These are phyloP conservation scores for Penicillium sp. DNA, from an alignment of 2,329 filamentous ascomycete genomes.

Conservation along the genomic window DNA sequence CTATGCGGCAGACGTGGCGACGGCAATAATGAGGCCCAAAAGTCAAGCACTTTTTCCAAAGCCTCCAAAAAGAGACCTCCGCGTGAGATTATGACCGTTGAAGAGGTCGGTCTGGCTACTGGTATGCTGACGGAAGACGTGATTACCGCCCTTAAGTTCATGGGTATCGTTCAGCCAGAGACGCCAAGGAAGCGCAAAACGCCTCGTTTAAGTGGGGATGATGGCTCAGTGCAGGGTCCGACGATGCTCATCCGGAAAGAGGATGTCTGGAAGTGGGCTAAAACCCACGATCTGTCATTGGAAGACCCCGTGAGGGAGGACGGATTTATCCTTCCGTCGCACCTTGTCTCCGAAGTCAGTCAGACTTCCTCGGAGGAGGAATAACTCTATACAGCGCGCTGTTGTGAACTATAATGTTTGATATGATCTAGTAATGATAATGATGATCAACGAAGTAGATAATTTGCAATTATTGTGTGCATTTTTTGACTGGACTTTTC, in stretches of 20 bases:
- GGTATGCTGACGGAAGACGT: conserved; percentile 86
- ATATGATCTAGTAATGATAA: conserved; percentile 5
- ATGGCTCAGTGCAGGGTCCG: conserved; percentile 25
- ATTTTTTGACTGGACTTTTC: conserved; percentile 16
- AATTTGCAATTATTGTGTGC: conserved; percentile 10
- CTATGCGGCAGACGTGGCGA: conserved; percentile 33
- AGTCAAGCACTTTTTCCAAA: conserved; percentile 26
- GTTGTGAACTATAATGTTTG: conserved; percentile 10
- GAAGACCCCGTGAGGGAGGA: conserved; percentile 64
- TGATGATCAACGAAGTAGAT: not conserved
- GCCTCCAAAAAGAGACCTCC: conserved; percentile 41
- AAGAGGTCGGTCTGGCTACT: conserved; percentile 68
- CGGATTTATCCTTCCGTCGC: conserved; percentile 65
- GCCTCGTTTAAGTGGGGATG: conserved; percentile 26
- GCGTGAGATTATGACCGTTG: conserved; percentile 56
- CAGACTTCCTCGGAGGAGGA: conserved; percentile 19
- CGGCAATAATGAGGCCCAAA: conserved; percentile 26
- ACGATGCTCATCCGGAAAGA: conserved; percentile 51
- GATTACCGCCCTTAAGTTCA: conserved; percentile 68
- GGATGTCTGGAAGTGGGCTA: conserved; percentile 62
- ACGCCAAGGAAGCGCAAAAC: conserved; percentile 52
- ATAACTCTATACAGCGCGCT: not conserved
- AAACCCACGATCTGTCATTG: conserved; percentile 57
- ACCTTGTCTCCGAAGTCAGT: conserved; percentile 24
- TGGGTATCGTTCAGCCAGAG: conserved; percentile 61